phyloP scores from a whole-genome alignment of 169 alveolate genomes.

The Theileria annulata region DNA sequence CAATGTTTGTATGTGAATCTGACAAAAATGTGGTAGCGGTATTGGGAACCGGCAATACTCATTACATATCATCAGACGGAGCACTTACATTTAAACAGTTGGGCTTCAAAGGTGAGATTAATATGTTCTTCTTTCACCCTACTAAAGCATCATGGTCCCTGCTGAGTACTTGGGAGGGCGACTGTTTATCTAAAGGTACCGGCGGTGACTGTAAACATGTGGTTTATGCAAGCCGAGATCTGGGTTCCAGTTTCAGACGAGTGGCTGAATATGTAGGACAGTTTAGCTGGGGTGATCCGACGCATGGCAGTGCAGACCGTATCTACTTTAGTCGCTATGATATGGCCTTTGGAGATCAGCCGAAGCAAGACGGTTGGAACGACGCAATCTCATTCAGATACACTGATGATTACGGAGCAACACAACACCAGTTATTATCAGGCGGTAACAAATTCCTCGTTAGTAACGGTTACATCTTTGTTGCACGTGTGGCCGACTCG shows the following conservation, averaged over 20 bases:
- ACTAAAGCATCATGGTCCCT: constrained; percentile 80
- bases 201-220: constrained; percentile 86
- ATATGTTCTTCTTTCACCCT: constrained; percentile 84
- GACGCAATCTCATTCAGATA: constrained; percentile 82
- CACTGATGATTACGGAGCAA: constrained; percentile 89
- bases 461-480: constrained; percentile 91
- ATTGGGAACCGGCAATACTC: constrained; percentile 76
- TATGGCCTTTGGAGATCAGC: constrained; percentile 84
- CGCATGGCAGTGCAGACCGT: constrained; percentile 66
- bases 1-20: constrained; percentile 74
- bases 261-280: constrained; percentile 87
- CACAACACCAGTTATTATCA: constrained; percentile 75
- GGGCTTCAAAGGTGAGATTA: constrained; percentile 75
- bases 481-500: constrained; percentile 85
- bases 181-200: constrained; percentile 71
- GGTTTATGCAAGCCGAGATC: constrained; percentile 82
- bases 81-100: constrained; percentile 78
- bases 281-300: constrained; percentile 89
- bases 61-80: constrained; percentile 71
- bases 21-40: constrained; percentile 78
- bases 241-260: constrained; percentile 81
- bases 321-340: constrained; percentile 71
- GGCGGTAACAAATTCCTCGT: constrained; percentile 92
- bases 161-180: constrained; percentile 84
- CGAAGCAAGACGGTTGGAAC: constrained; percentile 90